phyloP scores from a whole-genome alignment of 169 alveolate species.

The Plasmodium ovale region DNA sequence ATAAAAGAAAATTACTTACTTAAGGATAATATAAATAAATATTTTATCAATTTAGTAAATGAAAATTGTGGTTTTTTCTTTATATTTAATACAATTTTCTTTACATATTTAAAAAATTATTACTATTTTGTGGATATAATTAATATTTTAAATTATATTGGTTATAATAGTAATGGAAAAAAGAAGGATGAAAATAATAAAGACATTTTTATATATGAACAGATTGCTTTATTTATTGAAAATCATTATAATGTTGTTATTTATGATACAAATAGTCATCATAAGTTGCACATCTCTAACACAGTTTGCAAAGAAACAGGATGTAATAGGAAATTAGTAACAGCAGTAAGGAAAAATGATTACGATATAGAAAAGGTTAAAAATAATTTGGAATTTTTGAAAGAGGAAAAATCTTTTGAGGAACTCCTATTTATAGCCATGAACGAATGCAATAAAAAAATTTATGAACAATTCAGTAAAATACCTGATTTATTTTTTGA shows the following conservation, averaged over 20 bases:
- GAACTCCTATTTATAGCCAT: conserved; percentile 44
- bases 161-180: neutral
- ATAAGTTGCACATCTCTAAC: neutral
- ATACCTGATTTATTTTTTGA: conserved; percentile 35
- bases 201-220: conserved; percentile 38
- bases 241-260: conserved; percentile 6
- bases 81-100: conserved; percentile 36
- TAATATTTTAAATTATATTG: conserved; percentile 61
- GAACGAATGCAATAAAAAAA: conserved; percentile 68
- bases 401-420: conserved; percentile 48
- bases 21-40: conserved; percentile 11
- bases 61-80: conserved; percentile 68
- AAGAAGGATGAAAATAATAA: neutral
- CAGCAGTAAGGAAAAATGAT: neutral
- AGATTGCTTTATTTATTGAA: conserved; percentile 42
- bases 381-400: conserved; percentile 34
- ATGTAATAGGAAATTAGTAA: neutral
- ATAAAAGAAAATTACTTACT: conserved; percentile 12
- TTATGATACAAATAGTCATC: neutral
- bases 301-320: neutral
- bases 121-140: conserved; percentile 59
- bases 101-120: conserved; percentile 60
- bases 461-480: conserved; percentile 38
- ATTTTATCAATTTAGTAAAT: conserved; percentile 33
- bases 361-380: conserved; percentile 11